Base-by-base conservation (phyloP, 768 basidiomycete species). In the Auricularia heimuer region DNA sequence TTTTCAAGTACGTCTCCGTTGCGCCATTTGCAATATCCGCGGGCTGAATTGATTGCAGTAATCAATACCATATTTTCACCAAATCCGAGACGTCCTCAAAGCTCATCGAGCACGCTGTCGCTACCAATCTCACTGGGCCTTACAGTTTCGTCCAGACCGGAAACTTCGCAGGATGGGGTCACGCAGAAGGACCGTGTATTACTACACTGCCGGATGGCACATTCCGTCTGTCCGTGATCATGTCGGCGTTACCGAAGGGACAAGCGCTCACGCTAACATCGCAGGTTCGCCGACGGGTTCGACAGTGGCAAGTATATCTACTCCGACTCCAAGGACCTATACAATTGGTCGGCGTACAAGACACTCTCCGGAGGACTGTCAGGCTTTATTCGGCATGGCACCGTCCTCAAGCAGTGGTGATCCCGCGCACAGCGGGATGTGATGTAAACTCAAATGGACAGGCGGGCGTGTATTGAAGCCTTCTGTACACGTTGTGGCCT, bases 281-380 rank as follows among this genome's bases (percentile, higher is more conserved):
- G 56, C 10, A 60, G 56, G 29, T 29, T 60, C 24, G 56, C 56
- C 21, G 56, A 60, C 56, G 56, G 56, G 29, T 60, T 60, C 34
- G 56, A 60, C 24, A 60, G 56, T 29, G 33, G 56, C 8, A 60
- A 60, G 56, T 60, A 60, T 29, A 60, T 60, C 18, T 60, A 60
- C 56, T 60, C 56, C 4, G 56, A 60, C 24, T 60, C 56, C 7
- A 60, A 60, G 56, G 56, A 60, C 29, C 24, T 60, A 29, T 60
- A 60, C 24, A 60, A 21, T 7, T 60, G 56, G 56, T 60, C 56
- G 29, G 56, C 56, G 24, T 60, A 60, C 24, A 60, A 60, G 34
- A 60, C 24, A 7, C 34, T 60, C 29, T 33, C 56, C 56, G 56
- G 56, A 12, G 56, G 56, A 10, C 29, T 60, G 14, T 33, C 29